Evolutionary conservation across 768 basidiomycete species (phyloP), one percentile per base, ranked within the genome.

Genomic region (Panaeolus papilionaceus): DNA sequence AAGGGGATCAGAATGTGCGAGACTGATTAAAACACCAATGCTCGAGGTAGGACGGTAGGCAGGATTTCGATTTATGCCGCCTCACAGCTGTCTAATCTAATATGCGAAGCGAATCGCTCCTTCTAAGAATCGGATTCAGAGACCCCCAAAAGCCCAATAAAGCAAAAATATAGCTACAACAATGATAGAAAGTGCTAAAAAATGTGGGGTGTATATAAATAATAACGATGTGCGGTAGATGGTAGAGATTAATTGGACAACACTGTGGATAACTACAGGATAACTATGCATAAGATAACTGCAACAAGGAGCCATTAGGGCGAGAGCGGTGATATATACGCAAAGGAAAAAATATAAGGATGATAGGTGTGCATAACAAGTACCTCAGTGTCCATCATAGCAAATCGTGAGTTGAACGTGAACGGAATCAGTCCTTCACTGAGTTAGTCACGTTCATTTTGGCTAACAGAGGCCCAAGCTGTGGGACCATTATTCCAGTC

Each of bases 401-500:
- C 1, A 33, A 5, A 33, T 33, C 33, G 2, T 33, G 33, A 33
- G 33, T 33, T 33, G 33, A 33, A 5, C 5, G 33, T 33, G 33
- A 33, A 33, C 33, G 33, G 33, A 5, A 33, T 33, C 33, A 33
- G 33, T 33, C 3, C 33, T 33, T 5, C 1, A 33, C 33, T 33
- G 33, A 5, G 33, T 33, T 33, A 33, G 33, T 33, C 33, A 33
- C 33, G 33, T 33, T 33, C 26, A 16, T 28, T 58, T 58, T 58
- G 54, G 26, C 14, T 37, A 28, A 33, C 54, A 33, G 54, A 58
- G 16, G 54, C 54, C 54, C 54, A 58, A 7, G 54, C 54, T 37
- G 58, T 64, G 20, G 69, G 67, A 3, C 88, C 87, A 61, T 78
- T 76, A 44, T 85, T 78, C 89, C 89, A 90, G 61, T 88, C 84